Evolutionary conservation across 768 basidiomycete genomes (phyloP).

Genomic region (Lanmaoa rubissima): DNA sequence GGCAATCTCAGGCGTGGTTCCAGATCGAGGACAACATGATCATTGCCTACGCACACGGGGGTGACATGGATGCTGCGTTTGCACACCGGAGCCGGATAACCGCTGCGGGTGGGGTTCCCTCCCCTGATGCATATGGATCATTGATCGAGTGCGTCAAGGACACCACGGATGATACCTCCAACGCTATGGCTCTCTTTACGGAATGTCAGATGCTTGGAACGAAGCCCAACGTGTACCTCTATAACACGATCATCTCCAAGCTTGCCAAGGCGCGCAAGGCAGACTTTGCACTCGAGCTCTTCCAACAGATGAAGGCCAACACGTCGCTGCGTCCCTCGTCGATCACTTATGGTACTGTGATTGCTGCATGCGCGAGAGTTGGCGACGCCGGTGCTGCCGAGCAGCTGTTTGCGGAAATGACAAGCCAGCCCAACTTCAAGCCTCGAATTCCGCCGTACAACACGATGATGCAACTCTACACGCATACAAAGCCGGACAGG

Average conservation of each 20-base stretch:
- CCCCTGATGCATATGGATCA: slow-evolving; percentile 89
- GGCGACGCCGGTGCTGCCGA: slow-evolving; percentile 85
- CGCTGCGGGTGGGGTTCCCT: slow-evolving; percentile 72
- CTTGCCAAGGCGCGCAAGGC: slow-evolving; percentile 93
- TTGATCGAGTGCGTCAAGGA: slow-evolving; percentile 86
- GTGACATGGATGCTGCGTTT: slow-evolving; percentile 77
- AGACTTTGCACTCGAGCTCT: slow-evolving; percentile 82
- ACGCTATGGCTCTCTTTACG: slow-evolving; percentile 79
- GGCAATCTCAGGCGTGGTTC: slow-evolving; percentile 66
- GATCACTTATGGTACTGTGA: slow-evolving; percentile 93
- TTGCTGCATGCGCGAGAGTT: slow-evolving; percentile 90
- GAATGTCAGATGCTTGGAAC: slow-evolving; percentile 74
- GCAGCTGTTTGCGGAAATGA: slow-evolving; percentile 85
- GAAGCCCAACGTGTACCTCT: slow-evolving; percentile 80
- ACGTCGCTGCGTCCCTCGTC: slow-evolving; percentile 61
- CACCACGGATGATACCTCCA: slow-evolving; percentile 92
- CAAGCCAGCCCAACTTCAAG: slow-evolving; percentile 64
- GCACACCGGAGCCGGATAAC: slow-evolving; percentile 77
- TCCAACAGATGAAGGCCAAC: slow-evolving; percentile 77
- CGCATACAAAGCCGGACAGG: slow-evolving; percentile 85
- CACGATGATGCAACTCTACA: slow-evolving; percentile 98
- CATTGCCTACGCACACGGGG: slow-evolving; percentile 77
- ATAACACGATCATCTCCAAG: slow-evolving; percentile 97
- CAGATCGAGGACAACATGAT: slow-evolving; percentile 87
- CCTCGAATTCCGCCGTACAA: slow-evolving; percentile 95